Percentiles rank a stretch among this genome's conserved stretches.
Conservation (phyloP, 1,284 basidiomycete species). For the Austroboletus niveus region DNA sequence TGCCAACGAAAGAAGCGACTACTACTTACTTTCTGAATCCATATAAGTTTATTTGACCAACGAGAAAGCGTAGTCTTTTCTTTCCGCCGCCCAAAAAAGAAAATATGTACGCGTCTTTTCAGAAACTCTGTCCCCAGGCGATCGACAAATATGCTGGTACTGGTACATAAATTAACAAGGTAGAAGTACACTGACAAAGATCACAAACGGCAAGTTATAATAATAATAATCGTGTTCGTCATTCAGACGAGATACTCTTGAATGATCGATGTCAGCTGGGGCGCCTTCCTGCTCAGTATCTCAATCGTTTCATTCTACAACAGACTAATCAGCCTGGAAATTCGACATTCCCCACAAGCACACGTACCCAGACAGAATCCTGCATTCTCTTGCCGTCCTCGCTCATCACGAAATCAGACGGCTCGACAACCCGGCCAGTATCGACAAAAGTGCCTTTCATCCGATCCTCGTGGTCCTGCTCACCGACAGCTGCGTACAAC, state of each 20-base stretch:
- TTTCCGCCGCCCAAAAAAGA: too few relatives aligned
- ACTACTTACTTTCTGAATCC: too few relatives aligned
- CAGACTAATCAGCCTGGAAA: not conserved
- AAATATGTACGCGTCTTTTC: too few relatives aligned
- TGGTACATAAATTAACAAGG: too few relatives aligned
- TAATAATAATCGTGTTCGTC: not conserved
- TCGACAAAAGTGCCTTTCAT: constrained; percentile 41
- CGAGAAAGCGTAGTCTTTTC: too few relatives aligned
- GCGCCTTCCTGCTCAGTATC: constrained; percentile 21
- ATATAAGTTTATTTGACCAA: too few relatives aligned
- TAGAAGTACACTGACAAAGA: too few relatives aligned
- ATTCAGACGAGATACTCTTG: constrained; percentile 8
- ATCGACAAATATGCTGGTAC: too few relatives aligned
- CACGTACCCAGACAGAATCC: constrained; percentile 43
- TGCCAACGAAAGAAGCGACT: too few relatives aligned
- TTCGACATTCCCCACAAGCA: not conserved
- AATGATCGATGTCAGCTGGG: constrained; percentile 11
- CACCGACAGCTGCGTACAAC: constrained; percentile 31
- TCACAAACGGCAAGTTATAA: too few relatives aligned
- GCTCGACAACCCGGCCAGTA: constrained; percentile 31
- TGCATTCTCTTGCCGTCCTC: constrained; percentile 40
- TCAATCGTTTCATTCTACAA: constrained; percentile 33
- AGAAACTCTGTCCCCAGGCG: too few relatives aligned
- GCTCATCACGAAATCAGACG: constrained; percentile 46
- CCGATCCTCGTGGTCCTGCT: constrained; percentile 23